These are phyloP conservation scores for Fremontodendron californicum DNA, from an alignment of 345 rosid species.

Conservation along the genomic window DNA sequence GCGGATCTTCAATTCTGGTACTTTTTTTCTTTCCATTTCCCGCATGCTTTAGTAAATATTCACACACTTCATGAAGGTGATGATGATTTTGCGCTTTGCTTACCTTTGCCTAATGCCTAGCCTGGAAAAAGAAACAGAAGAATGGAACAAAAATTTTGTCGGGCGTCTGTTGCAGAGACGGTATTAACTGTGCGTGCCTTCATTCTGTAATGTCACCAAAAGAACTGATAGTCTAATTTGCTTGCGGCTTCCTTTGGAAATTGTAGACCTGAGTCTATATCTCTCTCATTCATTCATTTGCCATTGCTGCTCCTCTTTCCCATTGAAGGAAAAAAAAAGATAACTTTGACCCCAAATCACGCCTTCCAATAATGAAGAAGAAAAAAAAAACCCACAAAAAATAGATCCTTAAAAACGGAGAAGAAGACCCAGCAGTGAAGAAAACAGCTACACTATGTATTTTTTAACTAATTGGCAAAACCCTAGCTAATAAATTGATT, in stretches of 20 bases:
- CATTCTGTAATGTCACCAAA: not conserved
- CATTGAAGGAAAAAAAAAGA: not conserved
- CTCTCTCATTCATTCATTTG: conserved; percentile 9
- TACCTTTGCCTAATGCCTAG: not conserved
- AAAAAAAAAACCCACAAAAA: not conserved
- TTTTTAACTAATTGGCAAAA: not conserved
- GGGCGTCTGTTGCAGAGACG: conserved; percentile 18
- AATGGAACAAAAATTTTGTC: not conserved
- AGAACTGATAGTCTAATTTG: not conserved
- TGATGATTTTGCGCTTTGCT: not conserved
- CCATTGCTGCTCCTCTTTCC: conserved; percentile 10
- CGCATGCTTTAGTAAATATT: not conserved
- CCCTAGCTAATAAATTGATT: conserved; percentile 10
- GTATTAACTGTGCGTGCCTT: not conserved
- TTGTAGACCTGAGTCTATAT: conserved; percentile 9
- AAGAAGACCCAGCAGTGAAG: not conserved
- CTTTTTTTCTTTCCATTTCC: not conserved
- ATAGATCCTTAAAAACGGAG: conserved; percentile 5
- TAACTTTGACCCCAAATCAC: conserved; percentile 21
- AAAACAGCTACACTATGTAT: not conserved
- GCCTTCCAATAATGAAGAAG: conserved; percentile 14
- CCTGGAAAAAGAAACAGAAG: conserved; percentile 9
- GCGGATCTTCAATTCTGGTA: conserved; percentile 81
- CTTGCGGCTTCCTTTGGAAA: conserved; percentile 12
- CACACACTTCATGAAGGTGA: not conserved